A percentile compares a stretch with the other conserved stretches of the same genome.
Conservation (phyloP, 495 filamentous ascomycete species). For the Sabuloglossum arenarium region DNA sequence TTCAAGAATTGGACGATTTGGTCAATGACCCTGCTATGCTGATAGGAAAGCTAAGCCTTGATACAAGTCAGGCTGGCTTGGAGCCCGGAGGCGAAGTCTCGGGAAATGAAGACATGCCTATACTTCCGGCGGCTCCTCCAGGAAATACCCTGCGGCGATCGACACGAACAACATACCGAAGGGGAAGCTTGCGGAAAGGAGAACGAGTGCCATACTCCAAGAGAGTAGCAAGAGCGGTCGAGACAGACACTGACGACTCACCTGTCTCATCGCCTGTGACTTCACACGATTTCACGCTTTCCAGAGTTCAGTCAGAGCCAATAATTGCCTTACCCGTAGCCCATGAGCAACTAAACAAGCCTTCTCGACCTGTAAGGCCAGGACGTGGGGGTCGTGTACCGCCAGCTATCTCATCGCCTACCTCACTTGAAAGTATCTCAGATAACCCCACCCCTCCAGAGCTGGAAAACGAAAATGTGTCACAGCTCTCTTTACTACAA, state of each 20-base stretch:
- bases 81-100: conserved; percentile 21
- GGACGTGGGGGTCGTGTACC: background rate
- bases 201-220: conserved; percentile 61
- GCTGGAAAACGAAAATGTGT: background rate
- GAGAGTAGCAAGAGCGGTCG: conserved; percentile 37
- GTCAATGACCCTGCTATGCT: conserved; percentile 62
- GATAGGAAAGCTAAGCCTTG: conserved; percentile 42
- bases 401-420: background rate
- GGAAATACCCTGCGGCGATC: conserved; percentile 69
- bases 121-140: conserved; percentile 50
- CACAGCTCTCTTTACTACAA: background rate
- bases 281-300: background rate
- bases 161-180: conserved; percentile 78
- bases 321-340: background rate
- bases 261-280: conserved; percentile 22
- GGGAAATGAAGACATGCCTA: conserved; percentile 65
- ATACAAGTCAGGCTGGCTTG: conserved; percentile 16
- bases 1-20: conserved; percentile 52
- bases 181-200: conserved; percentile 65
- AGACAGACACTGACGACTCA: conserved; percentile 36
- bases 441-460: background rate
- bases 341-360: conserved; percentile 20
- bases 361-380: conserved; percentile 22
- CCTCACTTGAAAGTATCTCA: background rate
- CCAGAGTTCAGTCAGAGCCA: conserved; percentile 2